Percentiles rank a stretch among this genome's conserved stretches.
These are phyloP conservation scores for Syzygium oleosum DNA, from an alignment of 345 rosid species.

Conservation along the genomic window DNA sequence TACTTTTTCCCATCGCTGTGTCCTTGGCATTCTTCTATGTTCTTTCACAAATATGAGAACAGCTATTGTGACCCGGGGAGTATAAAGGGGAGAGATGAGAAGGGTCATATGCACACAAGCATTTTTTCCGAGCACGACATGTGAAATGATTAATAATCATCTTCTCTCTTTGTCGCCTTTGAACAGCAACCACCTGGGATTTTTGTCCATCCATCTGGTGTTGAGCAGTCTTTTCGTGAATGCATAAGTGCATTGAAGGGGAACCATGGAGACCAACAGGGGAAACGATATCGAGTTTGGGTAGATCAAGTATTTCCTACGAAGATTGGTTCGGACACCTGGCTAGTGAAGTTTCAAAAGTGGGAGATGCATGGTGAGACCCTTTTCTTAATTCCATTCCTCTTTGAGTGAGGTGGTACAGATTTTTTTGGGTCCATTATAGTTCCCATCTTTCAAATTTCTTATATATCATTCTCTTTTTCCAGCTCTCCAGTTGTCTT, in stretches of 20 bases:
- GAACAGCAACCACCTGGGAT: conserved; percentile 52
- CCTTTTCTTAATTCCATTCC: background rate
- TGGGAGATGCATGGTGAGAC: conserved; percentile 72
- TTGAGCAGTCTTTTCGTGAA: conserved; percentile 45
- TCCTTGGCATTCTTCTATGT: background rate
- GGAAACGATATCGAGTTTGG: conserved; percentile 71
- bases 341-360: conserved; percentile 68
- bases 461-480: background rate
- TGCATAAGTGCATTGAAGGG: conserved; percentile 37
- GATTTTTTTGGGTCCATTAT: background rate
- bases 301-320: conserved; percentile 59
- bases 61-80: background rate
- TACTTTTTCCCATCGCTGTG: background rate
- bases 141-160: background rate
- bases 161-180: background rate
- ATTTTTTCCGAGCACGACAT: background rate
- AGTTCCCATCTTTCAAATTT: background rate
- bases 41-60: background rate
- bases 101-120: background rate
- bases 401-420: background rate
- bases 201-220: conserved; percentile 69
- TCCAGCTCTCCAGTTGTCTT: background rate
- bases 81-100: background rate
- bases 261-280: conserved; percentile 70
- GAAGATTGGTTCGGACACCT: conserved; percentile 46